These are phyloP conservation scores for Dalbergia cultrata DNA, from an alignment of 306 rosid genomes.

Conservation along the genomic window DNA sequence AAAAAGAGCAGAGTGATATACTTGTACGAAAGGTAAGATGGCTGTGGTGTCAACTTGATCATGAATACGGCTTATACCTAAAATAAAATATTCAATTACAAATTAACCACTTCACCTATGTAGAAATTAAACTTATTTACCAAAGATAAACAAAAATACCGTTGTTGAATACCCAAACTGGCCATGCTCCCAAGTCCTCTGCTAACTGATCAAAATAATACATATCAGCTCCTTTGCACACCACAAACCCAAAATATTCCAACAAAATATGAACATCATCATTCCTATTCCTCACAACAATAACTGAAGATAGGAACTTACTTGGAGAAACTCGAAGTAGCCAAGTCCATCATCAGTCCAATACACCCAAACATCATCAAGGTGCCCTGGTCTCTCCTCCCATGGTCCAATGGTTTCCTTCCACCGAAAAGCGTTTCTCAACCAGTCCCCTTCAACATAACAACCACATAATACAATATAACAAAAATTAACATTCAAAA, in stretches of 20 bases:
- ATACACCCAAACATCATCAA: slow-evolving; percentile 97
- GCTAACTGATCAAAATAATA: slow-evolving; percentile 70
- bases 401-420: slow-evolving; percentile 86
- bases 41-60: slow-evolving; percentile 80
- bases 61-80: slow-evolving; percentile 88
- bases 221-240: slow-evolving; percentile 31
- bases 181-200: slow-evolving; percentile 82
- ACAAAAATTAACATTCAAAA: slow-evolving; percentile 20
- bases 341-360: slow-evolving; percentile 99
- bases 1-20: slow-evolving; percentile 27
- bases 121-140: slow-evolving; percentile 18
- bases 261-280: slow-evolving; percentile 21
- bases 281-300: neutral
- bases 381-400: slow-evolving; percentile 99
- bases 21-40: slow-evolving; percentile 86
- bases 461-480: slow-evolving; percentile 70
- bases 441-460: slow-evolving; percentile 94
- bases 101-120: neutral
- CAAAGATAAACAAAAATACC: slow-evolving; percentile 53
- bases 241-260: slow-evolving; percentile 18
- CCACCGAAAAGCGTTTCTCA: slow-evolving; percentile 99
- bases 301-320: slow-evolving; percentile 45
- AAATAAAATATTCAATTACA: slow-evolving; percentile 39
- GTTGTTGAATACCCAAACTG: slow-evolving; percentile 94
- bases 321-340: slow-evolving; percentile 94